Evolutionary conservation across 345 rosid genomes (phyloP).

Genomic region (Aethionema arabicum): DNA sequence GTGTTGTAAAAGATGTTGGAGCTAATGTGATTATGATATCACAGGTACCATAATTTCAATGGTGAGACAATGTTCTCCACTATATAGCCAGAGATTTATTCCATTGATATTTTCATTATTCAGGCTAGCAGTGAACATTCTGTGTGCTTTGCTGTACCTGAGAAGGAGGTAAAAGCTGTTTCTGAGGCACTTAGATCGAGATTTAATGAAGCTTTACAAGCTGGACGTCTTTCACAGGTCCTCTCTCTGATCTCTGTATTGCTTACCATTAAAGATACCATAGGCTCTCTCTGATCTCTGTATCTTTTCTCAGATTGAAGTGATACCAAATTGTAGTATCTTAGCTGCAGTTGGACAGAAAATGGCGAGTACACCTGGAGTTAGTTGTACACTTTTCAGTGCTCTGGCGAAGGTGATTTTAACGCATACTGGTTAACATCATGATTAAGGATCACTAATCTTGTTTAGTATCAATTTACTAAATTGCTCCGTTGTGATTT

Average conservation of each 20-base stretch:
- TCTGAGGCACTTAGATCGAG: slow-evolving; percentile 81
- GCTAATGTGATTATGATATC: slow-evolving; percentile 99
- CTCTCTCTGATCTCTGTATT: slow-evolving; percentile 23
- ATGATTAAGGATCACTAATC: slow-evolving; percentile 3
- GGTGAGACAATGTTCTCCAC: slow-evolving; percentile 4
- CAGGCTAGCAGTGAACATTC: slow-evolving; percentile 99
- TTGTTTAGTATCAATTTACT: not conserved
- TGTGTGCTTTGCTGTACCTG: slow-evolving; percentile 98
- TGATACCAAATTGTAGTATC: slow-evolving; percentile 90
- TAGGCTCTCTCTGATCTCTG: not conserved
- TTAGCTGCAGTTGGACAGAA: slow-evolving; percentile 97
- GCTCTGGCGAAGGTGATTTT: slow-evolving; percentile 84
- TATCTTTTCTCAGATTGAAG: slow-evolving; percentile 57
- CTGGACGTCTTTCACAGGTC: slow-evolving; percentile 99
- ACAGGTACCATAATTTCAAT: slow-evolving; percentile 48
- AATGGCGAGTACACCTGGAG: slow-evolving; percentile 99
- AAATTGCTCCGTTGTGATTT: slow-evolving; percentile 1
- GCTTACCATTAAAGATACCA: not conserved
- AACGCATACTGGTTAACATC: slow-evolving; percentile 7
- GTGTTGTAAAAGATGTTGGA: slow-evolving; percentile 94
- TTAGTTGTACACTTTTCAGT: slow-evolving; percentile 93
- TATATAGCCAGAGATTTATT: slow-evolving; percentile 26
- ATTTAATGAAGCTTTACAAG: slow-evolving; percentile 81
- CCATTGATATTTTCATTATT: slow-evolving; percentile 25
- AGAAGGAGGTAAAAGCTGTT: slow-evolving; percentile 91